Evolutionary conservation across 257 asterid genomes (phyloP), one percentile per base, ranked within the genome.

Genomic region (Rubia yunnanensis): DNA sequence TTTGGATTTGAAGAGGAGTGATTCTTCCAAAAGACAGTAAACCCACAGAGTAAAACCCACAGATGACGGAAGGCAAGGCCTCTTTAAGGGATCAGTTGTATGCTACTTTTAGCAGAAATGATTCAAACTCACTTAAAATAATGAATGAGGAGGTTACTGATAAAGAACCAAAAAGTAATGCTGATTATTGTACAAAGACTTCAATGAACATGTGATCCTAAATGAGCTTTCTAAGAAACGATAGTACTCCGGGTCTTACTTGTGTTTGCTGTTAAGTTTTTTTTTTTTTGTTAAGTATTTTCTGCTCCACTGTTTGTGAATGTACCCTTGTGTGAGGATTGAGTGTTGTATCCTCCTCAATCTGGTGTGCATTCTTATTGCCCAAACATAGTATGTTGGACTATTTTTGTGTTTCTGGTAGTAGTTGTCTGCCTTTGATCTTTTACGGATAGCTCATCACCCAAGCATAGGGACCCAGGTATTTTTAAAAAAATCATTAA

Each of bases 151-250:
- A n/a, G n/a, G n/a, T n/a, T n/a, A n/a, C 73, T 56, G 71, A 67
- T 41, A 64, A 55, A 61, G 81, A 76, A 77, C 77, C 22, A 57
- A 67, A 64, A 59, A 77, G 67, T 76, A 78, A 67, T 41, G 74
- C 63, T 66, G 76, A 73, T 78, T 31, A 58, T 64, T 63, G 66
- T 71, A 46, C 82, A n/a, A 74, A 71, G 83, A 72, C 66, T 31
- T 27, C 60, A 66, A 73, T 73, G 23, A 58, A 62, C 35, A 79
- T 64, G 17, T 44, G 38, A 65, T 44, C 56, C 82, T 87, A 66
- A 94, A 89, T 77, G 83, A 81, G 27, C 86, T 80, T 61, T 62
- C 87, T 27, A 70, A 69, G 81, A 78, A 72, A 82, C 86, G 99
- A 96, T 88, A 34, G 56, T 34, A n/a, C n/a, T n/a, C n/a, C n/a